These are phyloP conservation scores for Hanseniaspora thailandica DNA, from an alignment of 805 yeast genomes.

Conservation along the genomic window DNA sequence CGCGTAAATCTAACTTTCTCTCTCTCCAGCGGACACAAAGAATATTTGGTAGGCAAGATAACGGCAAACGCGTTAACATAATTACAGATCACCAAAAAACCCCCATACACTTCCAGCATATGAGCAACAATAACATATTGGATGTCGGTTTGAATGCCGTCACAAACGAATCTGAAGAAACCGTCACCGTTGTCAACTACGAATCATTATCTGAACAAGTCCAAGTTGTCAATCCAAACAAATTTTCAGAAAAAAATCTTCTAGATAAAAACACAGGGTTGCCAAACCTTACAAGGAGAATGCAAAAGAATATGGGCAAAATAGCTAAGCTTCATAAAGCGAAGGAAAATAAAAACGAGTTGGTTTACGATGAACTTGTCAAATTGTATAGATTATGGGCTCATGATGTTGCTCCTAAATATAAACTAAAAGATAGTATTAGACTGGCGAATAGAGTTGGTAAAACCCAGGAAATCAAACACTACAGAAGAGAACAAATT, in stretches of 20 bases:
- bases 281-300: slow-evolving; percentile 40
- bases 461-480: slow-evolving; percentile 32
- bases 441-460: slow-evolving; percentile 43
- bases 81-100: background rate
- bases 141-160: slow-evolving; percentile 1
- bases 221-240: background rate
- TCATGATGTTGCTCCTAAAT: slow-evolving; percentile 65
- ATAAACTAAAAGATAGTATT: slow-evolving; percentile 61
- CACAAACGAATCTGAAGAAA: background rate
- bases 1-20: no score
- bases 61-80: background rate
- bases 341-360: background rate
- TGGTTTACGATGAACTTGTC: slow-evolving; percentile 27
- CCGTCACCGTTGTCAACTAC: background rate
- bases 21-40: no score
- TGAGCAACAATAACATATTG: slow-evolving; percentile 11
- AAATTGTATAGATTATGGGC: slow-evolving; percentile 64
- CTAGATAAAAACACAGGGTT: slow-evolving; percentile 20
- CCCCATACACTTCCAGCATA: background rate
- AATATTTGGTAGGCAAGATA: background rate
- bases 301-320: slow-evolving; percentile 27
- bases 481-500: slow-evolving; percentile 32
- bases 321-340: background rate
- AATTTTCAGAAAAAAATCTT: slow-evolving; percentile 15
- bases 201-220: background rate